phyloP scores from a whole-genome alignment of 2,329 filamentous ascomycete species.

The Claviceps sp. region DNA sequence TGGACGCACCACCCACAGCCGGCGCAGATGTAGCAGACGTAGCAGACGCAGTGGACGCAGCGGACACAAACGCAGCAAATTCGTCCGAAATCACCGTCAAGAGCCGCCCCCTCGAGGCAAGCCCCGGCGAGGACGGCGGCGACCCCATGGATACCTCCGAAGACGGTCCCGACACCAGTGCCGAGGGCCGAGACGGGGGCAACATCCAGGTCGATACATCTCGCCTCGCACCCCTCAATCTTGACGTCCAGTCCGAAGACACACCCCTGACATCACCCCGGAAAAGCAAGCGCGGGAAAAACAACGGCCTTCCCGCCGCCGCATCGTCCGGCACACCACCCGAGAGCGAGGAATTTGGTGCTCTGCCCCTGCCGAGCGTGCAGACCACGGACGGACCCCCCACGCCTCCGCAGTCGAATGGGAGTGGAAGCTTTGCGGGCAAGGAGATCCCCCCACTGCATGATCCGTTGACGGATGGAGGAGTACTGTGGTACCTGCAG shows the following conservation, averaged over 20 bases:
- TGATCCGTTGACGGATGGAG: constrained; percentile 55
- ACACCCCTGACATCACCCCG: constrained; percentile 9
- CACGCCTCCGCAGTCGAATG: constrained; percentile 54
- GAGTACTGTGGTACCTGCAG: constrained; percentile 78
- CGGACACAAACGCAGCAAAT: constrained; percentile 14
- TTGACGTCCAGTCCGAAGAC: constrained; percentile 8
- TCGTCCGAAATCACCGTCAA: constrained; percentile 34
- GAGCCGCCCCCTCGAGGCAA: constrained; percentile 13
- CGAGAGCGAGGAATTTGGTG: constrained; percentile 32
- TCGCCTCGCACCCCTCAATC: constrained; percentile 16
- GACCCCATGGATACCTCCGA: constrained; percentile 25
- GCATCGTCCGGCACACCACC: constrained; percentile 30
- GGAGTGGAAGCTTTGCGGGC: constrained; percentile 38
- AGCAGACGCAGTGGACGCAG: too few species aligned
- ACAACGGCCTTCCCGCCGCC: constrained; percentile 10
- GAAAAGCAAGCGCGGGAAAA: constrained; percentile 14
- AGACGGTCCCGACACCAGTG: constrained; percentile 17
- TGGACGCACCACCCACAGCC: constrained; percentile 23
- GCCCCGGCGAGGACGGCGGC: constrained; percentile 11
- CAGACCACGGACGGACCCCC: constrained; percentile 32
- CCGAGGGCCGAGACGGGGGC: constrained; percentile 19
- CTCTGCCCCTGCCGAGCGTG: constrained; percentile 11
- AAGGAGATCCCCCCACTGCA: constrained; percentile 23
- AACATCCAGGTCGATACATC: constrained; percentile 36
- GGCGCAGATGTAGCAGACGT: too few species aligned